Evolutionary conservation across 495 filamentous ascomycete genomes (phyloP), one percentile per base, ranked within the genome.

Genomic region (Bacidia gigantensis): DNA sequence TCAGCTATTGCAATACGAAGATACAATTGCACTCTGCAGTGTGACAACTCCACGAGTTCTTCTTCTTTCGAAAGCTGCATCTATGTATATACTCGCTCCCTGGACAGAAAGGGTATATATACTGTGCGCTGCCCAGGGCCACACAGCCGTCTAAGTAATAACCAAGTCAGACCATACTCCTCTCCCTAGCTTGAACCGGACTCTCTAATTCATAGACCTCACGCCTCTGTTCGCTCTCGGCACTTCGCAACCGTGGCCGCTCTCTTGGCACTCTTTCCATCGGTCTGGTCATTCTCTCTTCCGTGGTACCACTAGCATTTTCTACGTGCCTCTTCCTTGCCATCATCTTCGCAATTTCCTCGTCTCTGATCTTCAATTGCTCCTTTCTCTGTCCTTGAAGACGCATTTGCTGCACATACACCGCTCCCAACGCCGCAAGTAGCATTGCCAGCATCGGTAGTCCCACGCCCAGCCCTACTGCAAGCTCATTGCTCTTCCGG

Each of bases 381-480:
- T 44, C 41, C 20, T 17, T 7, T 38, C 38, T 50, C 29, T 18
- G 18, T 5, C 24, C 25, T 5, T 38, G 47, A 22, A 50, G 22
- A 2, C 18, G 22, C 12, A 3, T 26, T 20, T 38, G 26, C 26
- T 50, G 47, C 32, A 50, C 2, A 21, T 25, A 21, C 3, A 50
- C 26, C 32, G 38, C 26, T 3, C 7, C 29, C 7, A 50, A 22
- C 17, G 25, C 18, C 0, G 47, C 47, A 22, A 35, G 26, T 10
- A 50, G 26, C 12, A 50, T n/a, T 1, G 32, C 32, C 5, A 11
- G 3, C 29, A 50, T 11, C 18, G 47, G 26, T 23, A 50, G 18
- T 14, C 47, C 47, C 32, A 50, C 47, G 26, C 47, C 47, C 29
- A 50, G 23, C 14, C 47, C 47, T n/a, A 50, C 47, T 10, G 0